Evolutionary conservation across 495 filamentous ascomycete species (phyloP).

Genomic region (Chaetomium cochliodes): DNA sequence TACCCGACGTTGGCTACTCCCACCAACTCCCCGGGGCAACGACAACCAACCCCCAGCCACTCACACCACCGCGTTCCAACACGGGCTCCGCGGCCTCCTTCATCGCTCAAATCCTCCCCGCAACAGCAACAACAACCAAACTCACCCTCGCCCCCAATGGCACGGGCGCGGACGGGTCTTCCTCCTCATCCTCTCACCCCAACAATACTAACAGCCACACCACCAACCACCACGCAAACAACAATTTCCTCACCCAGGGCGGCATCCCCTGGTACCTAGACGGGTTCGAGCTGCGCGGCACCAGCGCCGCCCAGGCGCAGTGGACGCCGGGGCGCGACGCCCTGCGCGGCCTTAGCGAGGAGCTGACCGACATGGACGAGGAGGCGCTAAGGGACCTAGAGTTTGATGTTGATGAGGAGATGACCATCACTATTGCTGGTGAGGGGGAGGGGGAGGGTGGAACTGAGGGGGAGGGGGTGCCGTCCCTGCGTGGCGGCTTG

Average conservation of each 20-base stretch:
- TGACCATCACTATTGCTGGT: not conserved
- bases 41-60: slow-evolving; percentile 29
- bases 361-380: slow-evolving; percentile 84
- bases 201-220: not conserved
- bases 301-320: slow-evolving; percentile 50
- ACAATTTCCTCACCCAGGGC: slow-evolving; percentile 56
- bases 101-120: not conserved
- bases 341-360: slow-evolving; percentile 76
- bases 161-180: not conserved
- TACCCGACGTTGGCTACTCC: slow-evolving; percentile 33
- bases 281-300: slow-evolving; percentile 74
- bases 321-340: slow-evolving; percentile 74
- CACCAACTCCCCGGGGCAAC: not conserved
- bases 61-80: slow-evolving; percentile 51
- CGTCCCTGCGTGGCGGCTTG: too few species aligned
- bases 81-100: slow-evolving; percentile 38
- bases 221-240: not conserved
- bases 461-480: too few species aligned
- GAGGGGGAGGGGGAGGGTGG: not conserved
- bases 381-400: slow-evolving; percentile 69
- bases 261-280: slow-evolving; percentile 88
- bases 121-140: slow-evolving; percentile 8
- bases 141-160: not conserved
- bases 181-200: too few species aligned
- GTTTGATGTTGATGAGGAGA: slow-evolving; percentile 41